A percentile compares a stretch with the other conserved stretches of the same genome.
These are phyloP conservation scores for Linnemannia elongata DNA, from an alignment of 192 early-diverging fungal genomes.

Conservation along the genomic window DNA sequence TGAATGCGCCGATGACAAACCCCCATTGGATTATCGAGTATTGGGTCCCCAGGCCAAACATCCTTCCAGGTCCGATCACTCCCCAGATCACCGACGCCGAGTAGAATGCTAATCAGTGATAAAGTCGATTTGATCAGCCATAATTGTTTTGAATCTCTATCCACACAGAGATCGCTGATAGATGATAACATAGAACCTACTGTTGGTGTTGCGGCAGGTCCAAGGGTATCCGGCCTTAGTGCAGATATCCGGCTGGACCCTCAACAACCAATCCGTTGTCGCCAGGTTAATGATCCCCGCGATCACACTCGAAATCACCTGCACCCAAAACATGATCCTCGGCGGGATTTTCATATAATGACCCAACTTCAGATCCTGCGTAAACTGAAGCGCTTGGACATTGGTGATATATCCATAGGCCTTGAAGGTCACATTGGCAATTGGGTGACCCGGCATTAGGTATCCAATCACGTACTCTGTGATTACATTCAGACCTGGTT, in stretches of 20 bases:
- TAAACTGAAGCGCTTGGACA: slow-evolving; percentile 63
- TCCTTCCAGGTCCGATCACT: slow-evolving; percentile 72
- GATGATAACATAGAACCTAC: slow-evolving; percentile 27
- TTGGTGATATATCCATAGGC: slow-evolving; percentile 63
- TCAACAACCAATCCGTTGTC: slow-evolving; percentile 42
- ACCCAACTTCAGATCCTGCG: slow-evolving; percentile 70
- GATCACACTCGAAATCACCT: slow-evolving; percentile 60
- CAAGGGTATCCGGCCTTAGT: slow-evolving; percentile 42
- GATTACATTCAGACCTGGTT: slow-evolving; percentile 63
- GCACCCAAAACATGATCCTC: slow-evolving; percentile 64
- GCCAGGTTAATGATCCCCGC: slow-evolving; percentile 59
- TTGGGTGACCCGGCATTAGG: slow-evolving; percentile 64
- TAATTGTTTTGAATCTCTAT: background rate
- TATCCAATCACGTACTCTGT: slow-evolving; percentile 68
- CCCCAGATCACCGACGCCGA: slow-evolving; percentile 82
- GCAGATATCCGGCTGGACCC: slow-evolving; percentile 52
- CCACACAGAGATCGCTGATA: background rate
- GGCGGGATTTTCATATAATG: slow-evolving; percentile 77
- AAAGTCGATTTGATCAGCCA: background rate
- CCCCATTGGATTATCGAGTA: slow-evolving; percentile 62
- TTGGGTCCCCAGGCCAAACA: slow-evolving; percentile 54
- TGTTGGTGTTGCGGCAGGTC: slow-evolving; percentile 58
- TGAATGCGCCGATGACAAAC: slow-evolving; percentile 62
- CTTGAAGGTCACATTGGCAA: slow-evolving; percentile 70
- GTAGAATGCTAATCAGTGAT: slow-evolving; percentile 61